These are phyloP conservation scores for Termitomyces sp. DNA, from an alignment of 768 basidiomycete genomes.

Conservation along the genomic window DNA sequence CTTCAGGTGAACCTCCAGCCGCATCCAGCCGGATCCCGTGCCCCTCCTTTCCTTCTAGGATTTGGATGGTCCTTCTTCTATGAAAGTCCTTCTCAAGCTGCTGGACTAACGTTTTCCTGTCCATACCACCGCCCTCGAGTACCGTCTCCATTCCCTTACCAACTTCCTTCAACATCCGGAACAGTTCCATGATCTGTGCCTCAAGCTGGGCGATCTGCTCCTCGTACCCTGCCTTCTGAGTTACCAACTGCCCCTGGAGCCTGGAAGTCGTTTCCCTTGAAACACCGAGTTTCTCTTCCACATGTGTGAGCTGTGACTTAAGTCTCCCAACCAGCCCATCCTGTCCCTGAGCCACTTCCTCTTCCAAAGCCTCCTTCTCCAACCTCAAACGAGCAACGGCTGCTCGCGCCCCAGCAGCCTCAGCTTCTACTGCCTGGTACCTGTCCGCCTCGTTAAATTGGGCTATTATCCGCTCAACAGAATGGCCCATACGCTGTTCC, in stretches of 20 bases:
- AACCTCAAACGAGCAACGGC: conserved; percentile 63
- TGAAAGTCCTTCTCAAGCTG: conserved; percentile 81
- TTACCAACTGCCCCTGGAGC: conserved; percentile 73
- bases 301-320: conserved; percentile 61
- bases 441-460: conserved; percentile 90
- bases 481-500: conserved; percentile 82
- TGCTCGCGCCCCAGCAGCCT: conserved; percentile 65
- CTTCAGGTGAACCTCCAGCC: conserved; percentile 14
- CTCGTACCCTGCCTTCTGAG: conserved; percentile 77
- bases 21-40: conserved; percentile 29
- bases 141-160: conserved; percentile 75
- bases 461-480: conserved; percentile 84
- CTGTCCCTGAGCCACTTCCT: conserved; percentile 75
- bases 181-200: conserved; percentile 89
- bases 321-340: conserved; percentile 84
- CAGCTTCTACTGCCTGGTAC: conserved; percentile 73
- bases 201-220: conserved; percentile 87
- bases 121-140: conserved; percentile 66
- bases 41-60: conserved; percentile 70
- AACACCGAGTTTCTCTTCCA: conserved; percentile 76
- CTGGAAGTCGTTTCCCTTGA: conserved; percentile 77
- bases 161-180: conserved; percentile 88
- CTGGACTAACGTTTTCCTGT: conserved; percentile 77
- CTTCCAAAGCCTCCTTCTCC: conserved; percentile 81
- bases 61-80: conserved; percentile 78